A percentile compares a stretch with the other conserved stretches of the same genome.
phyloP scores from a whole-genome alignment of 345 rosid species.

The Eutrema yunnanense region DNA sequence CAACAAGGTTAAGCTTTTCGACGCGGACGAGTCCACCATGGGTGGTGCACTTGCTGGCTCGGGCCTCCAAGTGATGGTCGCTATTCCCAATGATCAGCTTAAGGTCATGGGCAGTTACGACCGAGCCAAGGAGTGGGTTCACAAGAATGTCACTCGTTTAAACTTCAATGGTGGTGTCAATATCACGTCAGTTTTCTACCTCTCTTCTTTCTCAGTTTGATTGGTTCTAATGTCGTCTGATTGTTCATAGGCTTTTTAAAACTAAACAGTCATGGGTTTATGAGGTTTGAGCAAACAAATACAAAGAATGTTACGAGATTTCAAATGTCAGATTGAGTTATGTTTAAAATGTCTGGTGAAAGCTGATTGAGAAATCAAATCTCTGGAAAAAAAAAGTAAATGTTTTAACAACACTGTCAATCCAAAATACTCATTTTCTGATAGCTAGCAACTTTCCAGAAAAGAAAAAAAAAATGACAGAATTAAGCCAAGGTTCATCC shows the following conservation, averaged over 20 bases:
- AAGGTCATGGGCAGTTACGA: slow-evolving; percentile 46
- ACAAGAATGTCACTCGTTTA: slow-evolving; percentile 55
- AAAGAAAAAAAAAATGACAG: too few relatives aligned
- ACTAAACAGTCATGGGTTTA: background rate
- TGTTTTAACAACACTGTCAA: background rate
- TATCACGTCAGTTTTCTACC: slow-evolving; percentile 50
- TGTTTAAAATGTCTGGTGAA: background rate
- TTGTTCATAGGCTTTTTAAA: background rate
- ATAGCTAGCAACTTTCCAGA: too few relatives aligned
- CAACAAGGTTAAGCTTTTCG: slow-evolving; percentile 78
- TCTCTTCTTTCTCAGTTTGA: background rate
- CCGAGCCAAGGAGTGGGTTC: slow-evolving; percentile 65
- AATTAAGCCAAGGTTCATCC: too few relatives aligned
- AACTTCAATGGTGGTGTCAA: slow-evolving; percentile 69
- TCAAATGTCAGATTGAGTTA: too few relatives aligned
- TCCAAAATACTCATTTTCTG: too few relatives aligned
- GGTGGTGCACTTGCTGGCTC: slow-evolving; percentile 57
- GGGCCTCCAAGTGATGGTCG: slow-evolving; percentile 81
- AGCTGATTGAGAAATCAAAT: background rate
- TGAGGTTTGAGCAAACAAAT: background rate
- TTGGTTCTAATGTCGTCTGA: background rate
- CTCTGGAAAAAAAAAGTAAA: background rate
- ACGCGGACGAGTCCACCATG: slow-evolving; percentile 62
- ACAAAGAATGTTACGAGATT: background rate
- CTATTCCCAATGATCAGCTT: slow-evolving; percentile 84